Conservation (phyloP, 2,329 filamentous ascomycete genomes). For the Pseudogymnoascus sp. region DNA sequence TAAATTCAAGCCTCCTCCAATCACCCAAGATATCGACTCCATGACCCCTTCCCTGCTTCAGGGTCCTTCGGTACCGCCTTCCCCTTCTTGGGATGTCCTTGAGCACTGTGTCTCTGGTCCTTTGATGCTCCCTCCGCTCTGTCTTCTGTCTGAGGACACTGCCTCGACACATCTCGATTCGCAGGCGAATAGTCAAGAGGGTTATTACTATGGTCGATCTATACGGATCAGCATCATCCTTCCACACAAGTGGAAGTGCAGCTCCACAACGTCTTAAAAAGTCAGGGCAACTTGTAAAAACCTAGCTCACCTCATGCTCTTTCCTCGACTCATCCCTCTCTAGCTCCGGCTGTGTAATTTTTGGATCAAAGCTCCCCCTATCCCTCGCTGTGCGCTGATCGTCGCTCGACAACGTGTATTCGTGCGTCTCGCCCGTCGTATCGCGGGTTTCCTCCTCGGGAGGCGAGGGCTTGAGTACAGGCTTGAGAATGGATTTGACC, state of each 20-base stretch:
- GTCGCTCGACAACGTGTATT: neutral
- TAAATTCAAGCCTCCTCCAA: neutral
- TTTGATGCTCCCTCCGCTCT: neutral
- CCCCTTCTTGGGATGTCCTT: slow-evolving; percentile 1
- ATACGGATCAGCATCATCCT: neutral
- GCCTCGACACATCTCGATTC: neutral
- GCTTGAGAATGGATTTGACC: neutral
- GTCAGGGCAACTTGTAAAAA: neutral
- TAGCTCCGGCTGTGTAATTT: neutral
- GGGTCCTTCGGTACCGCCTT: neutral
- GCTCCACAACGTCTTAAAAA: neutral
- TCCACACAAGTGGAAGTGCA: neutral
- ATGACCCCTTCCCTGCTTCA: neutral
- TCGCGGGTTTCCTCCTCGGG: neutral
- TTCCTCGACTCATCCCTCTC: neutral
- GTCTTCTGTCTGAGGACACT: neutral
- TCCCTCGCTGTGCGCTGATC: neutral
- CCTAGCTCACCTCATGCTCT: neutral
- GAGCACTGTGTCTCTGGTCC: neutral
- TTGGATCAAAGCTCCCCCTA: neutral
- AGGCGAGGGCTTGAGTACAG: neutral
- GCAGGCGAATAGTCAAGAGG: slow-evolving; percentile 3
- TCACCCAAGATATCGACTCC: neutral
- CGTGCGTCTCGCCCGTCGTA: neutral
- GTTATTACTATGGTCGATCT: neutral